These are phyloP conservation scores for Lotus japonicus DNA, from an alignment of 306 rosid genomes.

Conservation along the genomic window DNA sequence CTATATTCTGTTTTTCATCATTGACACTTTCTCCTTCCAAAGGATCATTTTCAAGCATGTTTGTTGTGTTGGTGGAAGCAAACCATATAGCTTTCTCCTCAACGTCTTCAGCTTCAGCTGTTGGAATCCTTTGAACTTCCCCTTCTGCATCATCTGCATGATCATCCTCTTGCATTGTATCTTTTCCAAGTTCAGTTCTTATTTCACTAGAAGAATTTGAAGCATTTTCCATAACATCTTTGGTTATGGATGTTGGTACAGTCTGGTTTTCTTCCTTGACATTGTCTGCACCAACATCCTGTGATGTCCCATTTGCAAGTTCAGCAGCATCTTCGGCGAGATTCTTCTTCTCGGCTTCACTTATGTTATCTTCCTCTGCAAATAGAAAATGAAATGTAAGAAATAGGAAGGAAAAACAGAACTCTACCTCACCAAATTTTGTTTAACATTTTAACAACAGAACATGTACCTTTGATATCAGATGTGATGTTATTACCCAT, in stretches of 20 bases:
- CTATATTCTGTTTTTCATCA: too few relatives aligned
- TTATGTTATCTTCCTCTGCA: constrained; percentile 54
- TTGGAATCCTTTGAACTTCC: constrained; percentile 5
- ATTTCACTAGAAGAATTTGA: constrained; percentile 17
- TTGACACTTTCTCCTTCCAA: too few relatives aligned
- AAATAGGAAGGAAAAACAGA: neutral
- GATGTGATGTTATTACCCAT: constrained; percentile 76
- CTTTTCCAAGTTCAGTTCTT: neutral
- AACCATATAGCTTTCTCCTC: constrained; percentile 14
- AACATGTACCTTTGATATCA: constrained; percentile 52
- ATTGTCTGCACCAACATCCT: constrained; percentile 14
- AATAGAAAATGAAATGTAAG: neutral
- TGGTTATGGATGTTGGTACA: constrained; percentile 12
- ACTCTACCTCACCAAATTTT: neutral
- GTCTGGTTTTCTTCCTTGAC: constrained; percentile 29
- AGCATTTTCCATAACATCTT: constrained; percentile 21
- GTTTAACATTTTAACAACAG: neutral
- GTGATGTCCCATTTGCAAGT: constrained; percentile 18
- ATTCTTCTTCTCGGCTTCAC: constrained; percentile 20
- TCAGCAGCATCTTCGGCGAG: constrained; percentile 10
- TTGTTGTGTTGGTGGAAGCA: constrained; percentile 22
- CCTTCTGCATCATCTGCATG: constrained; percentile 24
- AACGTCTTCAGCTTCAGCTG: constrained; percentile 2
- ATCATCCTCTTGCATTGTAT: constrained; percentile 2
- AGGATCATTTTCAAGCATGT: constrained; percentile 7